Conservation (phyloP, 129 eudicot genomes). For the Erigeron canadensis region DNA sequence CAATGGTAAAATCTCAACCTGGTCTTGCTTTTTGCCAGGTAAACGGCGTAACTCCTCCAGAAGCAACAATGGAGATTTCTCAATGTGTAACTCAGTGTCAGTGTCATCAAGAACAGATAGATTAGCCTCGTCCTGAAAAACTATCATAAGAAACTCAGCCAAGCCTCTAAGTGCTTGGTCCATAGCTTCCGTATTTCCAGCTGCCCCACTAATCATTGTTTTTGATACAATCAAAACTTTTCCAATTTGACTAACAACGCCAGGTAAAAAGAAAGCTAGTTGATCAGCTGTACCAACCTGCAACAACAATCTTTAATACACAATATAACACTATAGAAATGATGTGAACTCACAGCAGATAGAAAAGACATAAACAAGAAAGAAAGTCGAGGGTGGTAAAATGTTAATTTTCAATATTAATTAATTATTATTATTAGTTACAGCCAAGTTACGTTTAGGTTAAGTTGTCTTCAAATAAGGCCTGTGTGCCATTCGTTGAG, state of each 20-base stretch:
- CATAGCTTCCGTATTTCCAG: conserved; percentile 51
- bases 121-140: conserved; percentile 66
- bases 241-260: conserved; percentile 81
- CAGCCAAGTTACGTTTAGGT: no score
- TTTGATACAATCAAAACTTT: conserved; percentile 78
- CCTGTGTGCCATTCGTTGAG: no score
- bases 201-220: conserved; percentile 68
- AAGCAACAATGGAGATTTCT: conserved; percentile 52
- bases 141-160: conserved; percentile 79
- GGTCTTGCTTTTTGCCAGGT: conserved; percentile 41
- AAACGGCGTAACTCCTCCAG: conserved; percentile 77
- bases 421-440: no score
- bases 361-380: no score
- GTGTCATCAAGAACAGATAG: conserved; percentile 33
- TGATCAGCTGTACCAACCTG: conserved; percentile 95
- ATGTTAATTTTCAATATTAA: no score
- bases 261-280: conserved; percentile 88
- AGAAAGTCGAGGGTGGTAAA: no score
- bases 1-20: conserved; percentile 26
- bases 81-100: conserved; percentile 27
- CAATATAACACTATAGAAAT: no score
- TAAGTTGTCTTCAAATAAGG: no score
- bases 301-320: conserved; percentile 21
- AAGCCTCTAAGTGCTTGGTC: conserved; percentile 87
- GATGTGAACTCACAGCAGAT: no score